phyloP scores from a whole-genome alignment of 202 grass and related monocot genomes.

The Panicum virgatum region DNA sequence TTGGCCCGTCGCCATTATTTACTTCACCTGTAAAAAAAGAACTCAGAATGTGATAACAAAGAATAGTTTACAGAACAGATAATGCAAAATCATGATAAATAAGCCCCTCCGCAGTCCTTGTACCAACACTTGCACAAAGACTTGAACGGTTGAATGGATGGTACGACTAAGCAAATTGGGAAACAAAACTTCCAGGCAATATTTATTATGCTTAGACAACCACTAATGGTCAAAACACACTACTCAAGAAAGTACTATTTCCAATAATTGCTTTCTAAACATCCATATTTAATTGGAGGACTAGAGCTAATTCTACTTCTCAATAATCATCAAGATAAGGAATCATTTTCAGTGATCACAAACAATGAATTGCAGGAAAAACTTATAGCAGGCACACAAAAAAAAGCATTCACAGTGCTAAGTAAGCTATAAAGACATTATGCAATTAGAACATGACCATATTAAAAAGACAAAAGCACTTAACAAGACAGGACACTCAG shows the following conservation, averaged over 20 bases:
- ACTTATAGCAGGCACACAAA: background rate
- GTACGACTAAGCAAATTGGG: background rate
- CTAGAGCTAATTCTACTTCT: background rate
- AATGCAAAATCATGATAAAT: conserved; percentile 6
- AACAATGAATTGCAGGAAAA: background rate
- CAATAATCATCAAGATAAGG: background rate
- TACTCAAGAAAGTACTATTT: background rate
- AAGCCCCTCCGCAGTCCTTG: background rate
- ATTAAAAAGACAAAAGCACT: conserved; percentile 10
- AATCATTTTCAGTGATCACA: background rate
- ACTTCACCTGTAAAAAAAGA: conserved; percentile 38
- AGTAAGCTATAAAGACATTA: background rate
- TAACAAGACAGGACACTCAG: background rate
- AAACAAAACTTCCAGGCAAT: background rate
- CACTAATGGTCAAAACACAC: background rate
- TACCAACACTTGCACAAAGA: background rate
- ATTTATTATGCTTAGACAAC: background rate
- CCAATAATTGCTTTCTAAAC: background rate
- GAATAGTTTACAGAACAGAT: background rate
- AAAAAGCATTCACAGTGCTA: background rate
- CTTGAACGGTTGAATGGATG: background rate
- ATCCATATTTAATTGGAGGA: background rate
- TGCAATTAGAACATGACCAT: conserved; percentile 1
- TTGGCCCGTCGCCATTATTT: conserved; percentile 86
- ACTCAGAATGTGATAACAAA: conserved; percentile 24